Conservation (phyloP, 805 yeast species). For the Wickerhamiella hasegawae region DNA sequence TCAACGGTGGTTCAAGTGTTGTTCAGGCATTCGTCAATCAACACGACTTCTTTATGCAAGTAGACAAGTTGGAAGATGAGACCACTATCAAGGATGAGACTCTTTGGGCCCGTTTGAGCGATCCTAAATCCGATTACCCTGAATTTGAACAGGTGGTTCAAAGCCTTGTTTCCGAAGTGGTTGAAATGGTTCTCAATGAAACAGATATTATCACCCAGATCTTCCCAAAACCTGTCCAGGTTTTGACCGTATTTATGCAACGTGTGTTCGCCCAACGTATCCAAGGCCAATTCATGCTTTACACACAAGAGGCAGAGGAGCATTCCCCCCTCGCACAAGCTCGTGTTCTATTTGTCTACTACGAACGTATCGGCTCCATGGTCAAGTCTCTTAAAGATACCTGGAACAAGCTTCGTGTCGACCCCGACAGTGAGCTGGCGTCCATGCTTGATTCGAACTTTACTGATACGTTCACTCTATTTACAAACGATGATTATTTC, state of each 20-base stretch:
- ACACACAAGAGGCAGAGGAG: conserved; percentile 47
- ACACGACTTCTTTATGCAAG: conserved; percentile 49
- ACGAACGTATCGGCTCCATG: conserved; percentile 39
- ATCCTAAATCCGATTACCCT: conserved; percentile 37
- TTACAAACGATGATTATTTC: conserved; percentile 54
- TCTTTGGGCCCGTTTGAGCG: conserved; percentile 42
- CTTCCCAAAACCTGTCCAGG: conserved; percentile 51
- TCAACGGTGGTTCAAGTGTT: conserved; percentile 73
- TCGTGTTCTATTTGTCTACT: conserved; percentile 55
- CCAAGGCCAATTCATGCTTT: conserved; percentile 30
- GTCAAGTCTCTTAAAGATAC: conserved; percentile 45
- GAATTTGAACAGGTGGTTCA: conserved; percentile 38
- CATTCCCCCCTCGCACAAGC: conserved; percentile 56
- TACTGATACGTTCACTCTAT: conserved; percentile 59
- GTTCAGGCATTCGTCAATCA: conserved; percentile 70
- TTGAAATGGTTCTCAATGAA: conserved; percentile 49
- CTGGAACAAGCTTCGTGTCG: conserved; percentile 28
- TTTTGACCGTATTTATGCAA: conserved; percentile 53
- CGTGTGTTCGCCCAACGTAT: conserved; percentile 59
- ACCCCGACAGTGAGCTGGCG: conserved; percentile 26
- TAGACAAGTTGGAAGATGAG: conserved; percentile 22
- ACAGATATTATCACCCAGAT: conserved; percentile 58
- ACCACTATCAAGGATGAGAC: conserved; percentile 14
- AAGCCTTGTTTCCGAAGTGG: conserved; percentile 37
- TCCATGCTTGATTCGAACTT: conserved; percentile 50